Percentiles rank a stretch among this genome's conserved stretches.
phyloP scores from a whole-genome alignment of 768 basidiomycete species.

The Lactarius hatsudake region DNA sequence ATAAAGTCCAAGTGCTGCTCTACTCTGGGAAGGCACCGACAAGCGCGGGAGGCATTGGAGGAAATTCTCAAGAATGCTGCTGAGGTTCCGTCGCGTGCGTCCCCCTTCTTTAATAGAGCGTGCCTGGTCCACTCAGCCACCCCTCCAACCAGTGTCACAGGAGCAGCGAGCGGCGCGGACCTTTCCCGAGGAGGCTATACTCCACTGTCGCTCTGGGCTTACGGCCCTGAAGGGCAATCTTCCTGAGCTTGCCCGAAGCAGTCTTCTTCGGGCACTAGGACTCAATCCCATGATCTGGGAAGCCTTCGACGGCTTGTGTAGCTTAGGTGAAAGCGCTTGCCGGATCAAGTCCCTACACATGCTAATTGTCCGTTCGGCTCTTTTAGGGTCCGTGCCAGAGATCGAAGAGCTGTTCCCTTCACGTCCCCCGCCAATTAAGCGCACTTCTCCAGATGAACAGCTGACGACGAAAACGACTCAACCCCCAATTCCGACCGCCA shows the following conservation, averaged over 20 bases:
- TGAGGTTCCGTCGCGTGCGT: slow-evolving; percentile 59
- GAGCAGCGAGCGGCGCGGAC: slow-evolving; percentile 50
- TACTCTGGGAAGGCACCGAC: slow-evolving; percentile 67
- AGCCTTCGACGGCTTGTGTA: slow-evolving; percentile 85
- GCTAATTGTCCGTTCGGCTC: slow-evolving; percentile 22
- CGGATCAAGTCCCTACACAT: slow-evolving; percentile 3
- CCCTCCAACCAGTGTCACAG: slow-evolving; percentile 49
- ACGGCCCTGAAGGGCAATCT: slow-evolving; percentile 79
- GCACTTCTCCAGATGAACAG: slow-evolving; percentile 50
- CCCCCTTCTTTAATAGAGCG: slow-evolving; percentile 10
- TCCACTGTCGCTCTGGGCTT: slow-evolving; percentile 74
- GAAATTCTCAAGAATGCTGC: slow-evolving; percentile 51
- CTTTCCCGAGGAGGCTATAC: slow-evolving; percentile 69
- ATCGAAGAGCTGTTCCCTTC: slow-evolving; percentile 73
- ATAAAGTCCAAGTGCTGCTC: slow-evolving; percentile 77
- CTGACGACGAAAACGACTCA: slow-evolving; percentile 36
- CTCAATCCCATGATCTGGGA: slow-evolving; percentile 87
- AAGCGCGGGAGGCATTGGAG: slow-evolving; percentile 72
- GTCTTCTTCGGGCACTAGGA: slow-evolving; percentile 68
- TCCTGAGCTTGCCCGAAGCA: slow-evolving; percentile 64
- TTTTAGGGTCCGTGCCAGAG: slow-evolving; percentile 62
- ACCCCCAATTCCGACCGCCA: slow-evolving; percentile 48
- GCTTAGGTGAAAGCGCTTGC: slow-evolving; percentile 50
- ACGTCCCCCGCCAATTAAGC: slow-evolving; percentile 54
- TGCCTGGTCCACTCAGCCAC: slow-evolving; percentile 19